Evolutionary conservation across 129 eudicot genomes (phyloP).

Genomic region (Gnaphalium uliginosum): DNA sequence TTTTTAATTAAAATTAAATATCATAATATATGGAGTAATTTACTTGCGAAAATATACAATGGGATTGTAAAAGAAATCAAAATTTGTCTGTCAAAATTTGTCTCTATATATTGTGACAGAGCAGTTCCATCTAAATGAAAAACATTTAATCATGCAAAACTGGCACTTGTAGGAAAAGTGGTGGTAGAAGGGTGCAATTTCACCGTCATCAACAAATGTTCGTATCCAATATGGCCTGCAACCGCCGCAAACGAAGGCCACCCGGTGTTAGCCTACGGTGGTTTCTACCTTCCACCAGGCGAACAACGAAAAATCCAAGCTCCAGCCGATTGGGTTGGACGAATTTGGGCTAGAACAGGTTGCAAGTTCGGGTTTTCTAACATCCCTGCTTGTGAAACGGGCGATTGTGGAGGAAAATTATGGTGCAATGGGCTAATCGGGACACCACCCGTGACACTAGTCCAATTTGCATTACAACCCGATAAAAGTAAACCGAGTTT

Average conservation of each 20-base stretch:
- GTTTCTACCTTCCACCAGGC: constrained; percentile 70
- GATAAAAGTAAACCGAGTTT: constrained; percentile 63
- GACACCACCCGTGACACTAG: constrained; percentile 73
- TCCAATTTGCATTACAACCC: constrained; percentile 58
- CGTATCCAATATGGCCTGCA: constrained; percentile 90
- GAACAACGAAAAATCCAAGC: constrained; percentile 43
- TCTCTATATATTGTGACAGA: no score
- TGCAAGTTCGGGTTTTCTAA: constrained; percentile 50
- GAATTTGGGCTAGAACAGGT: constrained; percentile 93
- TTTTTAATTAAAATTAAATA: not conserved
- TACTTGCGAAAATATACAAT: no score
- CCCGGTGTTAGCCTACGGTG: constrained; percentile 66
- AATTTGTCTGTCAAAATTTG: no score
- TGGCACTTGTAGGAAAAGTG: constrained; percentile 24
- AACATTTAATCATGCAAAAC: not conserved
- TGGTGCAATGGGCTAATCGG: constrained; percentile 73
- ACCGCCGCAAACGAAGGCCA: constrained; percentile 75
- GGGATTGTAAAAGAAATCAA: no score
- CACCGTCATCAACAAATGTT: constrained; percentile 69
- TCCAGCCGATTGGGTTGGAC: constrained; percentile 81
- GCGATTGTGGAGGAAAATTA: constrained; percentile 76
- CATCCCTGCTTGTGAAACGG: constrained; percentile 71
- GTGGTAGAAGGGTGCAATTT: constrained; percentile 53
- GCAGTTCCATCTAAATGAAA: no score
- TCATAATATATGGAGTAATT: no score